A percentile compares a stretch with the other conserved stretches of the same genome.
Evolutionary conservation across 345 rosid species (phyloP).

Genomic region (Populus alba): DNA sequence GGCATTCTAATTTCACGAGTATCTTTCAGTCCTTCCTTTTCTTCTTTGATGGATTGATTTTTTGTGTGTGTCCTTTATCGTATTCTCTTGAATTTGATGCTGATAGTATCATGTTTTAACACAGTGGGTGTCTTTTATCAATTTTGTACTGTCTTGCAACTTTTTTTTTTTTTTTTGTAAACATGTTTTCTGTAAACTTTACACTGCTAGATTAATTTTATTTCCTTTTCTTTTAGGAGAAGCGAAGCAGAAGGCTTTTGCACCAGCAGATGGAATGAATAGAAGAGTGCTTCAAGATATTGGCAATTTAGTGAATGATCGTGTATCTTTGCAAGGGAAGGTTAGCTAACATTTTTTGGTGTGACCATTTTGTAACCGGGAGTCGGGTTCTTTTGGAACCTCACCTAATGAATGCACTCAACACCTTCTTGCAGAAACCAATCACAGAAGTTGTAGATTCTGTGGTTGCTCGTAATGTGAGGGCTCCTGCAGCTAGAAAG

Average conservation of each 20-base stretch:
- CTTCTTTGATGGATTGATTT: background rate
- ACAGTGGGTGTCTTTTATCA: background rate
- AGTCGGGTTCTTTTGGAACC: background rate
- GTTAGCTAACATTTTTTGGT: conserved; percentile 21
- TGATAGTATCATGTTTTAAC: background rate
- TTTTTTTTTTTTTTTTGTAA: background rate
- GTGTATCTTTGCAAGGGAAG: conserved; percentile 42
- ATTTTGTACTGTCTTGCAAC: background rate
- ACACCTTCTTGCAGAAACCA: conserved; percentile 25
- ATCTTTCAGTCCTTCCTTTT: background rate
- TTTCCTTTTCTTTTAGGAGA: conserved; percentile 30
- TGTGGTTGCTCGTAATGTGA: conserved; percentile 13
- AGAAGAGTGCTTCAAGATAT: conserved; percentile 72
- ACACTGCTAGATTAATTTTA: background rate
- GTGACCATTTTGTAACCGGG: background rate
- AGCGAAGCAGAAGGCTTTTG: conserved; percentile 44
- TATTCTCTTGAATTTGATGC: background rate
- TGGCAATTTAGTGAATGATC: conserved; percentile 58
- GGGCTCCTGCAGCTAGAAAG: conserved; percentile 9
- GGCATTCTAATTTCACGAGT: background rate
- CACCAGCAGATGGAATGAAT: conserved; percentile 44
- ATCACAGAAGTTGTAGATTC: conserved; percentile 13
- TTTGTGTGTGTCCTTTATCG: background rate
- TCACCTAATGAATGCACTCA: background rate
- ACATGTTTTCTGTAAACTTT: background rate